Percentiles rank a stretch among this genome's conserved stretches.
phyloP scores from a whole-genome alignment of 345 rosid species.

The Salix exigua region DNA sequence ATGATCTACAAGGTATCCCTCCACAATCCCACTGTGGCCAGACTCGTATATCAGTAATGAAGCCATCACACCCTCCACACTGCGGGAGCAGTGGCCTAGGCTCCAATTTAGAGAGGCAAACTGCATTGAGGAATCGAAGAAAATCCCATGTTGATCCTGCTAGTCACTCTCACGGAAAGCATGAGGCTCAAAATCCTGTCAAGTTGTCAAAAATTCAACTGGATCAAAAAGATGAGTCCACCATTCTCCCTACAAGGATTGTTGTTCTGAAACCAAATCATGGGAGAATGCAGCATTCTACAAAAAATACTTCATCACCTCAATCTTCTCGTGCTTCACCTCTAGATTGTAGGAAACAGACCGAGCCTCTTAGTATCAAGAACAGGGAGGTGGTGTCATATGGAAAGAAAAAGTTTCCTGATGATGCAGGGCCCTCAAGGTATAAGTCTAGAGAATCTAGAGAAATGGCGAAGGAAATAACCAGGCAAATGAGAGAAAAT shows the following conservation, averaged over 20 bases:
- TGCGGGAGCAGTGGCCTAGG: constrained; percentile 23
- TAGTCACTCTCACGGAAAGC: constrained; percentile 31
- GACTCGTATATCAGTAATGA: constrained; percentile 34
- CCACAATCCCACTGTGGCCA: constrained; percentile 43
- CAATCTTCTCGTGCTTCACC: constrained; percentile 44
- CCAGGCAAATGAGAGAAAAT: constrained; percentile 57
- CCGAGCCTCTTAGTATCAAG: constrained; percentile 37
- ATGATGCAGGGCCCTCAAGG: constrained; percentile 45
- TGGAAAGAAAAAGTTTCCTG: constrained; percentile 41
- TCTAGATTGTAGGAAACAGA: constrained; percentile 37
- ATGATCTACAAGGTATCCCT: constrained; percentile 50
- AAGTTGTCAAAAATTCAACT: constrained; percentile 38
- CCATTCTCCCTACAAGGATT: constrained; percentile 61
- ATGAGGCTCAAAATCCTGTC: constrained; percentile 25
- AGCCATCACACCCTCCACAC: constrained; percentile 34
- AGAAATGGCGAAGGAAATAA: constrained; percentile 60
- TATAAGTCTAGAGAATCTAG: constrained; percentile 60
- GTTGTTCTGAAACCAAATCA: constrained; percentile 86
- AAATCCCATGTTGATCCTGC: constrained; percentile 25
- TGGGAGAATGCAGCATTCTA: constrained; percentile 49
- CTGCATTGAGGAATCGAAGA: constrained; percentile 22
- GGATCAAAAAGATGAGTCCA: constrained; percentile 37
- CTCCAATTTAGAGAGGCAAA: constrained; percentile 42
- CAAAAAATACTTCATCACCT: constrained; percentile 44
- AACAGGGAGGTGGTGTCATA: constrained; percentile 29